Conservation (phyloP, 805 yeast genomes). For the Metschnikowia koreensis region DNA sequence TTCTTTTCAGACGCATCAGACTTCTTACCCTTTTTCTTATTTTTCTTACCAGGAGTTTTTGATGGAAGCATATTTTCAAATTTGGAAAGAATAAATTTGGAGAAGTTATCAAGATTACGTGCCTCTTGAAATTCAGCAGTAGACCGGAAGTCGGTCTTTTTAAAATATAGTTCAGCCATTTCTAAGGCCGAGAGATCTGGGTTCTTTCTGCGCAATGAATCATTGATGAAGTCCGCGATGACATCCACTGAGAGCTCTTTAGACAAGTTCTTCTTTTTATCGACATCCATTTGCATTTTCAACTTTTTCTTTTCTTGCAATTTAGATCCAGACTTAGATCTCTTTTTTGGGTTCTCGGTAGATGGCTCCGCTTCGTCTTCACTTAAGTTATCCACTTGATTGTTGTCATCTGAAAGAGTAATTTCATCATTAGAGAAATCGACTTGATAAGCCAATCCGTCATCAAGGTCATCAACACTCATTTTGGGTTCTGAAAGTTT, state of each 20-base stretch:
- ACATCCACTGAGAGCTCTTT: conserved; percentile 49
- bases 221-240: conserved; percentile 67
- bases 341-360: conserved; percentile 21
- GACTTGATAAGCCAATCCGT: conserved; percentile 64
- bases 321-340: conserved; percentile 35
- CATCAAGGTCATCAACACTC: conserved; percentile 69
- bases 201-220: conserved; percentile 55
- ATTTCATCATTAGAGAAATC: conserved; percentile 27
- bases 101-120: conserved; percentile 55
- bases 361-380: conserved; percentile 10
- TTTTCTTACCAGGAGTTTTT: conserved; percentile 25
- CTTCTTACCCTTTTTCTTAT: conserved; percentile 26
- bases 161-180: conserved; percentile 60
- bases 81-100: conserved; percentile 50
- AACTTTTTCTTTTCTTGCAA: conserved; percentile 62
- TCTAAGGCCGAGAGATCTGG: conserved; percentile 75
- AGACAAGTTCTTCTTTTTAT: conserved; percentile 56
- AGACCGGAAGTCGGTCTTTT: conserved; percentile 55
- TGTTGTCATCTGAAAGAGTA: conserved; percentile 4
- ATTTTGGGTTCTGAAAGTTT: neutral
- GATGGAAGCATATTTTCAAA: conserved; percentile 48
- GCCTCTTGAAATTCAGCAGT: conserved; percentile 54
- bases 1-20: conserved; percentile 25
- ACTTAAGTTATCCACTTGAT: conserved; percentile 4
- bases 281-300: conserved; percentile 63